phyloP scores from a whole-genome alignment of 129 eudicot species.

The Flaveria ramosissima region DNA sequence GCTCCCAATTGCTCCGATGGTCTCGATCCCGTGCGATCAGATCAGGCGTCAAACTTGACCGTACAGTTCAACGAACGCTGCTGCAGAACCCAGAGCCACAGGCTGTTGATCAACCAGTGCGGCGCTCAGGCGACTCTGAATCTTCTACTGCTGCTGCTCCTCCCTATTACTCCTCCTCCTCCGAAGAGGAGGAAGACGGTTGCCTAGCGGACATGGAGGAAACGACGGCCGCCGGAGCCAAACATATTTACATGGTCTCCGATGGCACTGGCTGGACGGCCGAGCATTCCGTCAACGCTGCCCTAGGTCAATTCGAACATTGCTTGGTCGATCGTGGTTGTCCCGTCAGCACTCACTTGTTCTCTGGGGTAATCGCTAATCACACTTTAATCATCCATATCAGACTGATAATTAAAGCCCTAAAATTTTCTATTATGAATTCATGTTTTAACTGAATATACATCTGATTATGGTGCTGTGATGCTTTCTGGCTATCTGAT shows the following conservation, averaged over 20 bases:
- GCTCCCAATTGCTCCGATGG: conserved; percentile 83
- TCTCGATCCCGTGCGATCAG: conserved; percentile 73
- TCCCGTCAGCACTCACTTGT: conserved; percentile 81
- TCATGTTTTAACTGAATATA: no score
- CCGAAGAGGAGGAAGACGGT: conserved; percentile 38
- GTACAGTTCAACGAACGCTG: conserved; percentile 38
- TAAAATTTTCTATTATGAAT: no score
- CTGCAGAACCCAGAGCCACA: conserved; percentile 4
- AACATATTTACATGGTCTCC: conserved; percentile 83
- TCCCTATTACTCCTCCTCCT: background rate
- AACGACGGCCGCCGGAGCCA: conserved; percentile 28
- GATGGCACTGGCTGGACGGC: conserved; percentile 99
- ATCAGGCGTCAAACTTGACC: conserved; percentile 79
- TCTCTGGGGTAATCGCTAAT: conserved; percentile 69
- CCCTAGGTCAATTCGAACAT: conserved; percentile 85
- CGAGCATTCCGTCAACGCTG: conserved; percentile 84
- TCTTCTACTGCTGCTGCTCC: background rate
- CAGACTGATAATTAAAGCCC: background rate
- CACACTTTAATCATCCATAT: background rate
- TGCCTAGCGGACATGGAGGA: conserved; percentile 41
- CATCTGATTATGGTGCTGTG: no score
- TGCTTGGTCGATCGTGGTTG: conserved; percentile 86
- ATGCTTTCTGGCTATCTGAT: no score
- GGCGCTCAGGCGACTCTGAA: background rate
- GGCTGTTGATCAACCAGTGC: conserved; percentile 28